These are phyloP conservation scores for Aspergillus quadrilineatus DNA, from an alignment of 2,329 filamentous ascomycete species.

Conservation along the genomic window DNA sequence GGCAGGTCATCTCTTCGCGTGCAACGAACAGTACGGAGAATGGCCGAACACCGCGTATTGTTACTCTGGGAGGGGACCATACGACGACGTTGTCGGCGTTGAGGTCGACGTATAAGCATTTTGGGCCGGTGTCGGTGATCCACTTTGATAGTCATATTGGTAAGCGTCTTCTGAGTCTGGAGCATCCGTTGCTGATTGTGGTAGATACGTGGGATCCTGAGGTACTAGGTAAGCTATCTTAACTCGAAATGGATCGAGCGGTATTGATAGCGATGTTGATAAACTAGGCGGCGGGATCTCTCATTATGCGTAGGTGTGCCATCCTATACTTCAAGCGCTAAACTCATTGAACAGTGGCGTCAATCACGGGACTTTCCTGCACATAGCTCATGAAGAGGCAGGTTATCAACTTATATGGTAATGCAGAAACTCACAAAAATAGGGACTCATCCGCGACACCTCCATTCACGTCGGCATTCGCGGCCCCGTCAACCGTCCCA, in stretches of 20 bases:
- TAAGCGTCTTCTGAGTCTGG: neutral
- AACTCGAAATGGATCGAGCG: neutral
- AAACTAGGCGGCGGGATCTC: constrained; percentile 18
- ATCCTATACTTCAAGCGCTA: neutral
- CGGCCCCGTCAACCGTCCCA: constrained; percentile 51
- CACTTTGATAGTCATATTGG: constrained; percentile 56
- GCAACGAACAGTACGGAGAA: constrained; percentile 42
- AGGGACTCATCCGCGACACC: constrained; percentile 53
- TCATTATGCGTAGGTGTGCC: constrained; percentile 33
- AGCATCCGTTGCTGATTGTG: neutral
- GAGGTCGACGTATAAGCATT: constrained; percentile 50
- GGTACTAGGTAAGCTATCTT: constrained; percentile 44
- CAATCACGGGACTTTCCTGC: constrained; percentile 58
- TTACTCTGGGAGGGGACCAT: constrained; percentile 57
- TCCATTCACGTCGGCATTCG: constrained; percentile 59
- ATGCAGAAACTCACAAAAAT: neutral
- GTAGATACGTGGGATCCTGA: constrained; percentile 56
- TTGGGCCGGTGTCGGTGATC: constrained; percentile 57
- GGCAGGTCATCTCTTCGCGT: constrained; percentile 47
- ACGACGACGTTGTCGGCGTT: constrained; percentile 56
- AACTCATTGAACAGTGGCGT: constrained; percentile 30
- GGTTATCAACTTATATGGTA: neutral
- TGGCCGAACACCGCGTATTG: constrained; percentile 45
- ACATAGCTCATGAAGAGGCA: constrained; percentile 56
- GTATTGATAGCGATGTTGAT: neutral